A percentile compares a stretch with the other conserved stretches of the same genome.
Conservation (phyloP, 164 flowering plant genomes). For the Annona cherimola region DNA sequence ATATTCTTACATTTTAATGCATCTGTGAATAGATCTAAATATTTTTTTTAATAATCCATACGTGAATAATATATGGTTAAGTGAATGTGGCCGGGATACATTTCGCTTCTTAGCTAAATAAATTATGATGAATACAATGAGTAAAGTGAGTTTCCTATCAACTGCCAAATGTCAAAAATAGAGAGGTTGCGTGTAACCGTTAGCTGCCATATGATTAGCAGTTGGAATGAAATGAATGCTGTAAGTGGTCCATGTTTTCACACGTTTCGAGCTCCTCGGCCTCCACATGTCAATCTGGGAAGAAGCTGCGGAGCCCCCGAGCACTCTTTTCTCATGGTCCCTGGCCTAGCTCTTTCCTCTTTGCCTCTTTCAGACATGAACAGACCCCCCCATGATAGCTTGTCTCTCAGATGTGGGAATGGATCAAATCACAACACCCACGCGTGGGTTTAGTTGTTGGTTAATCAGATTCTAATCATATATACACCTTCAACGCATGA, state of each 20-base stretch:
- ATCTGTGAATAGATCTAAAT: too few species aligned
- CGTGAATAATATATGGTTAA: too few species aligned
- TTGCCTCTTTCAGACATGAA: too few species aligned
- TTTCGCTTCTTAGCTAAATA: too few species aligned
- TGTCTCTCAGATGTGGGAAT: too few species aligned
- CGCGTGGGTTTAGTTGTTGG: background rate
- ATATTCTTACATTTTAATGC: too few species aligned
- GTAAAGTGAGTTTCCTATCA: too few species aligned
- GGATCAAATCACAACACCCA: background rate
- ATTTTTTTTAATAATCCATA: too few species aligned
- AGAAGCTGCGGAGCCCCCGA: background rate
- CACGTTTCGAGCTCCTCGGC: slow-evolving; percentile 1
- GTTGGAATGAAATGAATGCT: background rate
- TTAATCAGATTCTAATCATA: background rate
- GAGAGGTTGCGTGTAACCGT: background rate
- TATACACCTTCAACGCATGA: background rate
- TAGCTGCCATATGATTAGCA: background rate
- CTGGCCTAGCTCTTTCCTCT: background rate
- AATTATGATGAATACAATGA: too few species aligned
- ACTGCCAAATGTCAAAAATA: too few species aligned
- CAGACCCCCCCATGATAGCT: too few species aligned
- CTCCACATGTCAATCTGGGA: slow-evolving; percentile 14
- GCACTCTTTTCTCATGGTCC: background rate
- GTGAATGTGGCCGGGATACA: too few species aligned
- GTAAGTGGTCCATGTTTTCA: slow-evolving; percentile 15